phyloP scores from a whole-genome alignment of 2,329 filamentous ascomycete species.

The Aspergillus ustus region DNA sequence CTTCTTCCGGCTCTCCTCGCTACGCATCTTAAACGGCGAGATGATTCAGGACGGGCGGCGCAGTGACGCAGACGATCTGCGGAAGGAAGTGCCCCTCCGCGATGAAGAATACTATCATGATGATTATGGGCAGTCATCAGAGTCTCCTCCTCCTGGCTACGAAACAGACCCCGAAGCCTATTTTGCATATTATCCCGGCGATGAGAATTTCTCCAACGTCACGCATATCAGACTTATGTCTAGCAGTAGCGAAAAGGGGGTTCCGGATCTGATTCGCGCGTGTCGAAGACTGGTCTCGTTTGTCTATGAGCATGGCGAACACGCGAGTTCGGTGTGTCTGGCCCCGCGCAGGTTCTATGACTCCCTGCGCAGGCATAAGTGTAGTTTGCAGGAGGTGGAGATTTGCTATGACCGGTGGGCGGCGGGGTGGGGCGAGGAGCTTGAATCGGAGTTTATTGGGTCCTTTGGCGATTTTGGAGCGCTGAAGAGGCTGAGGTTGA shows the following conservation, averaged over 20 bases:
- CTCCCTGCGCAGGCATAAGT: not conserved
- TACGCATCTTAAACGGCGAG: not conserved
- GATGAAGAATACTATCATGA: not conserved
- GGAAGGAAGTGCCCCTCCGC: not conserved
- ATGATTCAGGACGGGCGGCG: not conserved
- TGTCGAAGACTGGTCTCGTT: not conserved
- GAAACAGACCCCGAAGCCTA: not conserved
- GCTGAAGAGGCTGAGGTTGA: not conserved
- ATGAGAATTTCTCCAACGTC: not conserved
- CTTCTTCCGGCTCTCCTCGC: not conserved
- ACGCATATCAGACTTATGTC: not conserved
- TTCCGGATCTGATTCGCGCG: not conserved
- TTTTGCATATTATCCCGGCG: not conserved
- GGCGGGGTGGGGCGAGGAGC: not conserved
- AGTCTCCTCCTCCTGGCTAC: not conserved
- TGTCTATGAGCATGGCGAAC: not conserved
- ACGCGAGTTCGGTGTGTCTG: not conserved
- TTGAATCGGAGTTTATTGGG: not conserved
- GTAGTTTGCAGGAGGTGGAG: not conserved
- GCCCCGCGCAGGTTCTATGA: not conserved
- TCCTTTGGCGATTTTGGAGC: not conserved
- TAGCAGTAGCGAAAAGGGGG: not conserved
- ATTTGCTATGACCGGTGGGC: not conserved
- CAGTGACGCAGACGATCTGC: not conserved
- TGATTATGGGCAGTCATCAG: no score